Evolutionary conservation across 768 basidiomycete genomes (phyloP), one percentile per base, ranked within the genome.

Genomic region (Psilocybe azurescens): DNA sequence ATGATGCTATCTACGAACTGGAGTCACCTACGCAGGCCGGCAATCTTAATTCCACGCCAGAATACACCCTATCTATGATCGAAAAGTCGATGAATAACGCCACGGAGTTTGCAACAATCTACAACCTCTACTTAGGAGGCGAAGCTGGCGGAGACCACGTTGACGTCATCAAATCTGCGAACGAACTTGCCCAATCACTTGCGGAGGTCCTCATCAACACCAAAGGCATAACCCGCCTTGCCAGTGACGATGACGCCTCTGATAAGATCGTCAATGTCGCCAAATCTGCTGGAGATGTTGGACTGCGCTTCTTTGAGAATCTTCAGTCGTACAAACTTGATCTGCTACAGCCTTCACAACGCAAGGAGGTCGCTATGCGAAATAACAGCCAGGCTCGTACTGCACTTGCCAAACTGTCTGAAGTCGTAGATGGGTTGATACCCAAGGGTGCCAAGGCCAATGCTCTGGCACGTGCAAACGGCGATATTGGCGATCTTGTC

Each of bases 31-130:
- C 93, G 44, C 93, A 95, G 69, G 91, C 91, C 3, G 97, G 97
- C 39, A 98, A 99, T 76, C 84, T 90, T 67, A 97, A 93, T 72
- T 94, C 97, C n/a, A 99, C 97, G 0, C 97, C 97, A 3, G 97
- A 98, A 73, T 99, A 99, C 74, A 97, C 95, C 1, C 81, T 98
- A 16, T 97, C 97, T 1, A 96, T 99, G 91, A 94, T 99, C 71
- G 97, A 99, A 75, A 98, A 98, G 78, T 91, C 95, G 1, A 79
- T 91, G 72, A 96, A 93, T 74, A 97, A 92, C 69, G 94, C 96
- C 14, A 98, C 89, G 51, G 97, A 99, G 70, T 99, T 99, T 70
- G 97, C 97, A 9, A 93, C 91, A 16, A 83, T 95, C 60, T 99
- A 94, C 80, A 94, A 95, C 73, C 86, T 97, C 9, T 94, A 93